These are phyloP conservation scores for Colletotrichum horii DNA, from an alignment of 2,329 filamentous ascomycete species.

Conservation along the genomic window DNA sequence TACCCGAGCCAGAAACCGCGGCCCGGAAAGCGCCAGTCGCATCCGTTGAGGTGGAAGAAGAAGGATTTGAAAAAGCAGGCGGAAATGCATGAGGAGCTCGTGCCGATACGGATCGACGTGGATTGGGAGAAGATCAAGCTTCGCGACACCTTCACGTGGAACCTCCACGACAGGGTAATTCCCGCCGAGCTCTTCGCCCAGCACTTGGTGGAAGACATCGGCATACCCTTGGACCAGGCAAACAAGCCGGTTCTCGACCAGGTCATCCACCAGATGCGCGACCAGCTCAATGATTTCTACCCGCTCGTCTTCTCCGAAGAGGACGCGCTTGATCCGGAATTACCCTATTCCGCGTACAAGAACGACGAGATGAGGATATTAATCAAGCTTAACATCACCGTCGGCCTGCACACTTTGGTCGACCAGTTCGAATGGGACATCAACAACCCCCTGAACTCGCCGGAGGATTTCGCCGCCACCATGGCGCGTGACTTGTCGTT, in stretches of 20 bases:
- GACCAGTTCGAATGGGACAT: constrained; percentile 99
- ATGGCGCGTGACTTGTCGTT: constrained; percentile 92
- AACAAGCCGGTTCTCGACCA: constrained; percentile 67
- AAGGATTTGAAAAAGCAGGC: constrained; percentile 86
- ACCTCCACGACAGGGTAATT: constrained; percentile 88
- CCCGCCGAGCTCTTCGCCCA: constrained; percentile 83
- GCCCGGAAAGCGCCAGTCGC: constrained; percentile 77
- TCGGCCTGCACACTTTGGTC: constrained; percentile 89
- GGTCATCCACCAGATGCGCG: constrained; percentile 73
- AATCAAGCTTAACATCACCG: constrained; percentile 96
- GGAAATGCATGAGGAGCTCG: constrained; percentile 88
- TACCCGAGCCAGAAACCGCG: constrained; percentile 81
- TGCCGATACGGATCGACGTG: constrained; percentile 89
- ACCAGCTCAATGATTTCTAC: constrained; percentile 92
- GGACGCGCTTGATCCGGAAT: constrained; percentile 85
- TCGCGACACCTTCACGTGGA: constrained; percentile 98
- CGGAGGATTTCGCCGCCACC: constrained; percentile 89
- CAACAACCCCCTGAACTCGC: constrained; percentile 91
- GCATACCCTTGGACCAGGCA: constrained; percentile 65
- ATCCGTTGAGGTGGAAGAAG: constrained; percentile 73
- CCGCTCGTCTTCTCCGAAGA: constrained; percentile 91
- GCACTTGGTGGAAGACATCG: constrained; percentile 90
- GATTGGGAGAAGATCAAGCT: constrained; percentile 96
- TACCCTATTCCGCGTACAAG: constrained; percentile 93
- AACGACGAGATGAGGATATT: constrained; percentile 98